Base-by-base conservation (phyloP, 2,329 filamentous ascomycete genomes). In the Ceratocystis alfenasii region DNA sequence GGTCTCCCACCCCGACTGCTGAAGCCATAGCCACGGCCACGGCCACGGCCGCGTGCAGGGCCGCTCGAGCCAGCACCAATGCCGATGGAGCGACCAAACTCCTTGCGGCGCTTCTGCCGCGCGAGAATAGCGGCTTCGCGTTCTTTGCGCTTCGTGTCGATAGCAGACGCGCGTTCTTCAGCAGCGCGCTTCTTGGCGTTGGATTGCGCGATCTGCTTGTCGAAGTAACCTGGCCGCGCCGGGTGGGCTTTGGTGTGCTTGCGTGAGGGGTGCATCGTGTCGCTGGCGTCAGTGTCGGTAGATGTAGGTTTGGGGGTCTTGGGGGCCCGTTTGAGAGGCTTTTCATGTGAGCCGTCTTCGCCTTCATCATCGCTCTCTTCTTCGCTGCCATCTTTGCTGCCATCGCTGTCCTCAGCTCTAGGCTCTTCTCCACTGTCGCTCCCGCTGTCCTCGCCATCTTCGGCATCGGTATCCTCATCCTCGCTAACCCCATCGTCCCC, bases 41-140 rank as follows among this genome's bases (percentile, higher is more conserved):
- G 22, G 41, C 53, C 66, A 33, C 61, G 22, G 20, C 48, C 48
- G 20, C 44, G n/a, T 6, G 20, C 36, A 1, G 55, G 17, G 2
- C 60, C 30, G 25, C 66, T 59, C 8, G 45, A 5, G 44, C 53
- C 33, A 1, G 22, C 76, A 20, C 85, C 84, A 74, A 44, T 30
- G 30, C 86, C 82, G 33, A 85, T 84, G 62, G 90, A 87, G 71
- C 83, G 84, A 69, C 86, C 84, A 72, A 88, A 81, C 68, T 84
- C 82, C 68, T 82, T 82, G 50, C 81, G 78, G 70, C 85, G 80
- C 68, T 78, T 78, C 69, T 82, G 79, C 20, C 84, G 84, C 69
- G 84, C 83, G 12, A 65, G 45, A n/a, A 67, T 65, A n/a, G 66
- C 66, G 1, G 79, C 77, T 63, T 82, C 80, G 70, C 80, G 80